Percentiles rank a stretch among this genome's conserved stretches.
phyloP scores from a whole-genome alignment of 768 basidiomycete genomes.

The Phanerochaete carnosa region DNA sequence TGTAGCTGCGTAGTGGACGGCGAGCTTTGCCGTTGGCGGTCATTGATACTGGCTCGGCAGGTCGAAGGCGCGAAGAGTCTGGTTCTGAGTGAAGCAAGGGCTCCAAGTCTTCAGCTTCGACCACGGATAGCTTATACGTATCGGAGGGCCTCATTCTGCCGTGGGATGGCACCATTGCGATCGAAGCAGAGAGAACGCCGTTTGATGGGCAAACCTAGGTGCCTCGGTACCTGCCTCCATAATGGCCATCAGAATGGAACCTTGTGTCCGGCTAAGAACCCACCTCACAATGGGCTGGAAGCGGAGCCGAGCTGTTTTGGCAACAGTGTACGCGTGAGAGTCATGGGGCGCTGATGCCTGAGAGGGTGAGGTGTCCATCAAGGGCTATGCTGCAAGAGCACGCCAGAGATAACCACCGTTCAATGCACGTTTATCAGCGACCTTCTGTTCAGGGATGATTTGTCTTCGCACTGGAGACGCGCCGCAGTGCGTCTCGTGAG shows the following conservation, averaged over 20 bases:
- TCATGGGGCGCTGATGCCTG: background rate
- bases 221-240: background rate
- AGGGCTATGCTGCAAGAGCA: constrained; percentile 16
- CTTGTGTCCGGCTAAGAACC: background rate
- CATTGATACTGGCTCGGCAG: background rate
- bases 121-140: constrained; percentile 4
- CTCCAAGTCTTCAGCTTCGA: background rate
- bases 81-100: constrained; percentile 1
- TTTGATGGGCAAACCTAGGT: background rate
- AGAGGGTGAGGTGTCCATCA: background rate
- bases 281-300: background rate
- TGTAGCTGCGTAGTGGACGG: constrained; percentile 26
- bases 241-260: background rate
- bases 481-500: background rate
- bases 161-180: constrained; percentile 9
- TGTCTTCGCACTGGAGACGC: background rate
- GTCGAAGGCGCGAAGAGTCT: background rate
- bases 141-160: constrained; percentile 1
- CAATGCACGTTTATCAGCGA: background rate
- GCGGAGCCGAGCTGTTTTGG: background rate
- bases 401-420: constrained; percentile 6
- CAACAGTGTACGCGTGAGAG: background rate
- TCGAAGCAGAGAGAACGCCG: background rate
- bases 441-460: background rate
- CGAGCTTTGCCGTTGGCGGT: constrained; percentile 2